These are phyloP conservation scores for Wickerhamomyces alni DNA, from an alignment of 805 yeast species.

Conservation along the genomic window DNA sequence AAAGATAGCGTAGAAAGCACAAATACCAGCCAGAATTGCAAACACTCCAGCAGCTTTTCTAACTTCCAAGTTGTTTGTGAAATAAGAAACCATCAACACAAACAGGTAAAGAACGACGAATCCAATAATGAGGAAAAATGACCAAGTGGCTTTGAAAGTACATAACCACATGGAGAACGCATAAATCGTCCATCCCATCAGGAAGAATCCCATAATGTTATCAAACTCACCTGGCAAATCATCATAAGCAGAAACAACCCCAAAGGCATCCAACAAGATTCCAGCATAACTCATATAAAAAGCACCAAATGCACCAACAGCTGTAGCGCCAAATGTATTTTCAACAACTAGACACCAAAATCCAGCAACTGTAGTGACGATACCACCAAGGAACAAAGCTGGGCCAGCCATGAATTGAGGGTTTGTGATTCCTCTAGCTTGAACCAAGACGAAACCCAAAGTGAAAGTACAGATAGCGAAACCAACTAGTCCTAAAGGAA, in stretches of 20 bases:
- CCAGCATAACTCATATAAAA: constrained; percentile 49
- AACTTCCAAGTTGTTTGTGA: constrained; percentile 27
- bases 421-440: constrained; percentile 38
- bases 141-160: constrained; percentile 45
- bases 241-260: constrained; percentile 32
- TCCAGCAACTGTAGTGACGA: constrained; percentile 45
- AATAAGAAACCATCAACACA: constrained; percentile 38
- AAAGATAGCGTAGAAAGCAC: constrained; percentile 42
- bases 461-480: constrained; percentile 42
- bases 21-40: constrained; percentile 35
- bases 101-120: constrained; percentile 18
- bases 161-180: constrained; percentile 39
- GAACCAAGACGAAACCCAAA: constrained; percentile 39
- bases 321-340: constrained; percentile 51
- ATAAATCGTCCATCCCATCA: constrained; percentile 48
- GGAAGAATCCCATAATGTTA: constrained; percentile 42
- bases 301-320: constrained; percentile 47
- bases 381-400: constrained; percentile 43
- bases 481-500: constrained; percentile 48
- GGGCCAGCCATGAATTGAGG: constrained; percentile 41
- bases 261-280: constrained; percentile 38
- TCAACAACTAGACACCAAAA: constrained; percentile 44
- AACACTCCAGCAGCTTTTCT: constrained; percentile 44
- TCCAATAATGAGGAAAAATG: constrained; percentile 29
- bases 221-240: constrained; percentile 29